Percentiles rank a stretch among this genome's conserved stretches.
Conservation (phyloP, 208 protist species). For the Leishmania braziliensis region DNA sequence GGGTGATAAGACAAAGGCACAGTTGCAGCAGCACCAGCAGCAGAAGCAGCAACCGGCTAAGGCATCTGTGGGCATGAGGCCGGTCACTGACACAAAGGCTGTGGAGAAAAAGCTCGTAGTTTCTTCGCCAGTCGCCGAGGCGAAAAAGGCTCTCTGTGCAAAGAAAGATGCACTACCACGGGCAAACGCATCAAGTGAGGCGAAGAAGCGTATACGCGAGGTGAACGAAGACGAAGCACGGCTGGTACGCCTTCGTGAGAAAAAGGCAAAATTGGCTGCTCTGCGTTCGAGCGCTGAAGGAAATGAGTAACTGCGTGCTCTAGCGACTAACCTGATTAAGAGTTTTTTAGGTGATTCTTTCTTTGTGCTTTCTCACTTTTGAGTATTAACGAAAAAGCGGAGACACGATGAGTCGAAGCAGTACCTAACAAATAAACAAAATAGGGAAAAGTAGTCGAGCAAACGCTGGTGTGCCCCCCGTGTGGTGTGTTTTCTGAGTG, state of each 20-base stretch:
- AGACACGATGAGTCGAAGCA: not conserved
- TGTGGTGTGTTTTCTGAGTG: not conserved
- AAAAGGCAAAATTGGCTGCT: conserved; percentile 59
- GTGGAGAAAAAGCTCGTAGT: not conserved
- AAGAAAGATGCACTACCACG: not conserved
- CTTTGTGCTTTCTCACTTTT: not conserved
- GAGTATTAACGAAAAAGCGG: too few relatives aligned
- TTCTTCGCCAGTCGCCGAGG: not conserved
- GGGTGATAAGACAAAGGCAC: conserved; percentile 18
- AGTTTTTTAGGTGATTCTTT: not conserved
- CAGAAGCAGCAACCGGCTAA: conserved; percentile 4
- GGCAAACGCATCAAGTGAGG: conserved; percentile 10
- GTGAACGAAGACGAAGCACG: conserved; percentile 45
- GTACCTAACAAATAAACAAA: not conserved
- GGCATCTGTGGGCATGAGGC: conserved; percentile 2
- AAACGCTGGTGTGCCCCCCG: too few relatives aligned
- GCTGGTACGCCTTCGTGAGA: conserved; percentile 63
- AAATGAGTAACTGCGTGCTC: conserved; percentile 16
- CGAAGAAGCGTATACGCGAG: conserved; percentile 24
- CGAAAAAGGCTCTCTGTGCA: conserved; percentile 5
- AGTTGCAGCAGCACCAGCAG: not conserved
- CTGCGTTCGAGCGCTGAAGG: conserved; percentile 50
- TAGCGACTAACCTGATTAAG: conserved; percentile 1
- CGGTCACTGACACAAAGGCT: not conserved
- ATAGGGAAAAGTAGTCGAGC: too few relatives aligned